Percentiles rank a stretch among this genome's conserved stretches.
Conservation (phyloP, 306 rosid genomes). For the Abrus pulchellus region DNA sequence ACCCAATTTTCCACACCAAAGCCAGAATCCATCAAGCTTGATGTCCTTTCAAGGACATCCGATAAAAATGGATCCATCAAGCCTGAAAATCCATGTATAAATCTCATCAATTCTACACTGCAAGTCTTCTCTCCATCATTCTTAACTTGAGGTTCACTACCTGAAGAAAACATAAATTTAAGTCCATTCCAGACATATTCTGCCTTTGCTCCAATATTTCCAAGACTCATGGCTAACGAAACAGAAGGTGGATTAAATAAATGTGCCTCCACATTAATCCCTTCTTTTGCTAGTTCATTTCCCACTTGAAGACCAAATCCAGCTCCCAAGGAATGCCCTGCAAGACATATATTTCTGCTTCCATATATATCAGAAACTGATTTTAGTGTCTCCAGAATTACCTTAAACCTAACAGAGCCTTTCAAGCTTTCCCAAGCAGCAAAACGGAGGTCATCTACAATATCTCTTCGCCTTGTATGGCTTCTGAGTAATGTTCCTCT, state of each 20-base stretch:
- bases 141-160: constrained; percentile 51
- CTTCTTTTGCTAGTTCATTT: constrained; percentile 80
- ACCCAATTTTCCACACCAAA: constrained; percentile 41
- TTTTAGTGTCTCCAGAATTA: constrained; percentile 63
- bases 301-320: constrained; percentile 92
- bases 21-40: constrained; percentile 36
- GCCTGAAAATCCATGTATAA: constrained; percentile 53
- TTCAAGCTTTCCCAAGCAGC: constrained; percentile 88
- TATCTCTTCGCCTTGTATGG: constrained; percentile 73
- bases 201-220: constrained; percentile 69
- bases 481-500: constrained; percentile 86
- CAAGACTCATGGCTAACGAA: constrained; percentile 75
- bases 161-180: constrained; percentile 66
- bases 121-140: constrained; percentile 45
- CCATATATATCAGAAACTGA: constrained; percentile 66
- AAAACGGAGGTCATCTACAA: constrained; percentile 85
- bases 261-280: constrained; percentile 79
- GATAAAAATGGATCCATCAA: constrained; percentile 29
- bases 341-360: constrained; percentile 75
- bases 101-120: constrained; percentile 49
- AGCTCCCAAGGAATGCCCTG: constrained; percentile 94
- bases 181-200: constrained; percentile 74
- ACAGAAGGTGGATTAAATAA: constrained; percentile 94
- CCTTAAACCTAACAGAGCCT: constrained; percentile 78
- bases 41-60: background rate